These are phyloP conservation scores for Cladosporium austrohemisphaericum DNA, from an alignment of 2,329 filamentous ascomycete genomes.

Conservation along the genomic window DNA sequence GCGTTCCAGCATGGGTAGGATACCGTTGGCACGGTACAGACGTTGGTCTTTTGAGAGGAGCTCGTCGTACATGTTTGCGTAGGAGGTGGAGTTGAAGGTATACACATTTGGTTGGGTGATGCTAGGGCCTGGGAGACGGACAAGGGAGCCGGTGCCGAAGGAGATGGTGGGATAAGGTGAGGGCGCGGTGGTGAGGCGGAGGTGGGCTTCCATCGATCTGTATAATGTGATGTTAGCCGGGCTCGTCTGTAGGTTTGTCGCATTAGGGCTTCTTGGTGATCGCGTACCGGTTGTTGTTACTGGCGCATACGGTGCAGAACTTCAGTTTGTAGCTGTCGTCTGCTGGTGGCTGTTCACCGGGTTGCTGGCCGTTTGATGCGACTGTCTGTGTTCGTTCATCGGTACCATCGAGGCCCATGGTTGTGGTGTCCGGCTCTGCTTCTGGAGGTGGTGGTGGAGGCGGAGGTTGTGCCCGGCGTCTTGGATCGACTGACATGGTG, in stretches of 20 bases:
- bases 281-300: constrained; percentile 87
- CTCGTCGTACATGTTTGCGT: constrained; percentile 91
- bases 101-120: constrained; percentile 96
- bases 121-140: constrained; percentile 84
- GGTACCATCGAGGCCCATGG: constrained; percentile 30
- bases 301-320: constrained; percentile 98
- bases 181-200: constrained; percentile 73
- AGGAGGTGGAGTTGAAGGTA: constrained; percentile 95
- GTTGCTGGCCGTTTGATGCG: constrained; percentile 23
- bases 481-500: constrained; percentile 44
- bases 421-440: constrained; percentile 32
- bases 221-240: too few relatives aligned
- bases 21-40: constrained; percentile 85
- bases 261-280: constrained; percentile 20
- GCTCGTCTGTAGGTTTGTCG: background rate
- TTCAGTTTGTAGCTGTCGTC: constrained; percentile 77
- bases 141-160: constrained; percentile 92
- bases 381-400: constrained; percentile 17
- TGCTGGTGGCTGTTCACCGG: constrained; percentile 24
- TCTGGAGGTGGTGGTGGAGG: constrained; percentile 50
- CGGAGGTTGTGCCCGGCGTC: constrained; percentile 41
- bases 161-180: constrained; percentile 87
- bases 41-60: constrained; percentile 79
- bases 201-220: constrained; percentile 98
- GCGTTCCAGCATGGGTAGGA: constrained; percentile 91